Evolutionary conservation across 768 basidiomycete genomes (phyloP).

Genomic region (Collybia sp.): DNA sequence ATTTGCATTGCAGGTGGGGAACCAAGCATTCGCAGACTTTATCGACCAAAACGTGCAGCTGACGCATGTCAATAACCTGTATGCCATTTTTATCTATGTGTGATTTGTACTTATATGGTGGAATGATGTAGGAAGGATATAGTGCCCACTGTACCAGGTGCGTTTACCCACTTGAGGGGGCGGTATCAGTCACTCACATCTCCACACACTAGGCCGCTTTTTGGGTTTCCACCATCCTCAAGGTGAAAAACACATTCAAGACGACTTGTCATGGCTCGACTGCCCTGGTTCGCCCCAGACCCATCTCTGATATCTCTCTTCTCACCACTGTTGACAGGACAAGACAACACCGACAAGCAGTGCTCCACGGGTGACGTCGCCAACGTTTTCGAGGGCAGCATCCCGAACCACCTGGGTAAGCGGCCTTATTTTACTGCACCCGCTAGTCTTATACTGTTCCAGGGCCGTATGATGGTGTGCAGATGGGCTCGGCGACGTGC

Average conservation of each 20-base stretch:
- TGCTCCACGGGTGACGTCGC: constrained; percentile 17
- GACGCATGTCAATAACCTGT: constrained; percentile 19
- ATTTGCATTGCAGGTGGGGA: constrained; percentile 23
- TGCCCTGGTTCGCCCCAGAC: constrained; percentile 16
- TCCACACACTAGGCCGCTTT: constrained; percentile 18
- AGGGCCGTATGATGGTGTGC: constrained; percentile 15
- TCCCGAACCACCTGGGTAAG: constrained; percentile 19
- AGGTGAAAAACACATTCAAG: constrained; percentile 38
- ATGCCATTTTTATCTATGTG: background rate
- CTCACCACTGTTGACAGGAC: constrained; percentile 1
- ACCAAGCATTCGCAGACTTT: constrained; percentile 23
- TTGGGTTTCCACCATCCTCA: constrained; percentile 34
- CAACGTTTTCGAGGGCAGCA: constrained; percentile 16
- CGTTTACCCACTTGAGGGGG: background rate
- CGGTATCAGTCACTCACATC: background rate
- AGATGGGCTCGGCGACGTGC: constrained; percentile 3
- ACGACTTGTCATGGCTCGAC: constrained; percentile 18
- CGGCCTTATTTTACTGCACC: background rate
- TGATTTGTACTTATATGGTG: background rate
- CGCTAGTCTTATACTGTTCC: background rate
- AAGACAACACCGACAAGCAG: constrained; percentile 17
- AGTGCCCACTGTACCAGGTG: constrained; percentile 28
- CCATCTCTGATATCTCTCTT: too few relatives aligned
- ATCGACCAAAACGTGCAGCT: constrained; percentile 17
- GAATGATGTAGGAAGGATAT: constrained; percentile 14